These are phyloP conservation scores for Aspergillus glaucus DNA, from an alignment of 2,329 filamentous ascomycete genomes.

Conservation along the genomic window DNA sequence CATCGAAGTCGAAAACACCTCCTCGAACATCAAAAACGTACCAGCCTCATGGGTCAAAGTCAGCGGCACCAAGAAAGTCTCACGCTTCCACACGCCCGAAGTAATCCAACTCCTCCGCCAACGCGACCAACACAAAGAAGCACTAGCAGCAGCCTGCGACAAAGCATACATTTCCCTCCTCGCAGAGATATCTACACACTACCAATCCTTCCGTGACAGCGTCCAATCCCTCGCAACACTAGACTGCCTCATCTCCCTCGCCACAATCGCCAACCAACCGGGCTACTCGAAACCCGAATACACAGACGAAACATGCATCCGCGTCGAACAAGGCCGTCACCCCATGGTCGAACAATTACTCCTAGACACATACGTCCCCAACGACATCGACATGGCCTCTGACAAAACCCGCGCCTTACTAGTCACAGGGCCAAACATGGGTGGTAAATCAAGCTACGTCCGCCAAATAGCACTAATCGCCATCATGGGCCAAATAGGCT, in stretches of 20 bases:
- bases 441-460: slow-evolving; percentile 96
- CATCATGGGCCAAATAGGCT: slow-evolving; percentile 91
- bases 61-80: slow-evolving; percentile 85
- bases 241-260: slow-evolving; percentile 83
- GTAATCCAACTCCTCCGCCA: slow-evolving; percentile 77
- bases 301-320: slow-evolving; percentile 60
- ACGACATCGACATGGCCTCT: slow-evolving; percentile 67
- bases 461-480: slow-evolving; percentile 84
- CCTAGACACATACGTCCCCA: slow-evolving; percentile 82
- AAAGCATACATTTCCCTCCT: slow-evolving; percentile 69
- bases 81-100: slow-evolving; percentile 89
- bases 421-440: slow-evolving; percentile 97
- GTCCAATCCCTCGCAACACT: slow-evolving; percentile 79
- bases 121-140: slow-evolving; percentile 90
- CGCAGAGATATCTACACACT: slow-evolving; percentile 68
- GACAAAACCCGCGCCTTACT: slow-evolving; percentile 66
- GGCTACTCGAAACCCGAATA: slow-evolving; percentile 78
- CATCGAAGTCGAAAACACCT: slow-evolving; percentile 76
- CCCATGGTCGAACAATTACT: slow-evolving; percentile 93
- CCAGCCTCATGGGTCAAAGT: slow-evolving; percentile 94
- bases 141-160: slow-evolving; percentile 86
- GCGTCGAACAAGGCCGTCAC: slow-evolving; percentile 71
- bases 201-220: slow-evolving; percentile 82
- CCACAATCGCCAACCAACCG: slow-evolving; percentile 74
- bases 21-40: slow-evolving; percentile 68